Percentiles rank a stretch among this genome's conserved stretches.
phyloP scores from a whole-genome alignment of 2,329 filamentous ascomycete genomes.

The Pyrenophora teres region DNA sequence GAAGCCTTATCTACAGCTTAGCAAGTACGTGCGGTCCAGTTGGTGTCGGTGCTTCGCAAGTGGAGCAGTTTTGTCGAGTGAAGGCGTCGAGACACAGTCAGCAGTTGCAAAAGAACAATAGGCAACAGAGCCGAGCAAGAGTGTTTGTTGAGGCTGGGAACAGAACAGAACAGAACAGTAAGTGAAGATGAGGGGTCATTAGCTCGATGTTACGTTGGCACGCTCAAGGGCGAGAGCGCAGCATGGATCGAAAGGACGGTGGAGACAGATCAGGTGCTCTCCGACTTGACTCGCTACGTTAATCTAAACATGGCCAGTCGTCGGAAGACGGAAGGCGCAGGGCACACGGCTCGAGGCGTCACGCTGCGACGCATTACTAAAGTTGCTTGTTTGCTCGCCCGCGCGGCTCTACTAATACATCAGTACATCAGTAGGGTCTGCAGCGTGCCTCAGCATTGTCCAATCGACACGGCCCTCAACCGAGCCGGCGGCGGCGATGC shows the following conservation, averaged over 20 bases:
- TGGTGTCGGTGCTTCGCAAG: slow-evolving; percentile 27
- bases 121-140: slow-evolving; percentile 9
- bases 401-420: neutral
- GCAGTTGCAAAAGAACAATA: slow-evolving; percentile 8
- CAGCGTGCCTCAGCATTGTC: slow-evolving; percentile 1
- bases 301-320: slow-evolving; percentile 22
- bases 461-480: slow-evolving; percentile 7
- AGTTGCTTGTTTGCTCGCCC: slow-evolving; percentile 12
- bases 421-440: neutral
- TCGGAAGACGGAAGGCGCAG: slow-evolving; percentile 13
- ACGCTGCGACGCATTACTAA: slow-evolving; percentile 10
- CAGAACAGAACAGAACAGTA: slow-evolving; percentile 9
- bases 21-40: slow-evolving; percentile 19
- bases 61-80: slow-evolving; percentile 8
- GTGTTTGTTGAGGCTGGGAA: slow-evolving; percentile 17
- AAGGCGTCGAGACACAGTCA: slow-evolving; percentile 1
- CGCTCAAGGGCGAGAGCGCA: slow-evolving; percentile 14
- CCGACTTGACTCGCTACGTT: slow-evolving; percentile 21
- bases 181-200: slow-evolving; percentile 19
- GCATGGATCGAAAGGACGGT: slow-evolving; percentile 22
- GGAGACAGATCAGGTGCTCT: slow-evolving; percentile 25
- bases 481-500: slow-evolving; percentile 7
- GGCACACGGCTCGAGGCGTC: slow-evolving; percentile 13
- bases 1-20: slow-evolving; percentile 25
- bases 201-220: slow-evolving; percentile 27